A percentile compares a stretch with the other conserved stretches of the same genome.
Evolutionary conservation across 495 filamentous ascomycete genomes (phyloP).

Genomic region (Aspergillus cristatus): DNA sequence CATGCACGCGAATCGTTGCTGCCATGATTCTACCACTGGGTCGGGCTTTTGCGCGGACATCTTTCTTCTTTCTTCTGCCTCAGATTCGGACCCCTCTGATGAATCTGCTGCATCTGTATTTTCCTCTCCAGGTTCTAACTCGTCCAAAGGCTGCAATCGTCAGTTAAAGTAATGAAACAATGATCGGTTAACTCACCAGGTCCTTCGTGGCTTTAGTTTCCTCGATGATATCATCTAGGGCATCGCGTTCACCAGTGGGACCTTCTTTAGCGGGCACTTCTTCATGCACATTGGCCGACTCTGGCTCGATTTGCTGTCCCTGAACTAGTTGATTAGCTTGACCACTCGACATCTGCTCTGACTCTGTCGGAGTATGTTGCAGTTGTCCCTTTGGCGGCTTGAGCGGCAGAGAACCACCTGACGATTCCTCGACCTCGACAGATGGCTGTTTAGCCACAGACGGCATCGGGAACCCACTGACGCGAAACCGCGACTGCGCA

Average conservation of each 20-base stretch:
- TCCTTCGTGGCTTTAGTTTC: slow-evolving; percentile 45
- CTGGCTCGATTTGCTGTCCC: not conserved
- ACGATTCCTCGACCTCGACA: not conserved
- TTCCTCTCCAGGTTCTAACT: slow-evolving; percentile 18
- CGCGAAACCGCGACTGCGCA: slow-evolving; percentile 48
- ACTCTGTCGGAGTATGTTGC: not conserved
- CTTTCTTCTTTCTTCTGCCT: slow-evolving; percentile 29
- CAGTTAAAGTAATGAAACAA: not conserved
- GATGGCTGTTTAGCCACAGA: slow-evolving; percentile 2
- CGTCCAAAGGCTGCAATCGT: slow-evolving; percentile 32
- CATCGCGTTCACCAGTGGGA: slow-evolving; percentile 26
- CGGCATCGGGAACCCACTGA: slow-evolving; percentile 31
- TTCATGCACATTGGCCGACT: not conserved
- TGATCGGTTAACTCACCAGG: slow-evolving; percentile 30
- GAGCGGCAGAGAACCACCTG: slow-evolving; percentile 13
- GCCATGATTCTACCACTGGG: slow-evolving; percentile 22
- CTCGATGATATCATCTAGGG: slow-evolving; percentile 49
- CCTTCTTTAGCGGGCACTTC: not conserved
- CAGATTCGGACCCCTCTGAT: slow-evolving; percentile 7
- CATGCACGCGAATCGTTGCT: slow-evolving; percentile 61
- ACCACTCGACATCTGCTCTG: no score
- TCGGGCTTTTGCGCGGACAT: slow-evolving; percentile 2
- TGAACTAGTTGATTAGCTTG: not conserved
- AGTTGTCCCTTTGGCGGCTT: slow-evolving; percentile 17
- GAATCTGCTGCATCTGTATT: no score